Conservation (phyloP, 805 yeast species). For the Starmerella sirachaensis region DNA sequence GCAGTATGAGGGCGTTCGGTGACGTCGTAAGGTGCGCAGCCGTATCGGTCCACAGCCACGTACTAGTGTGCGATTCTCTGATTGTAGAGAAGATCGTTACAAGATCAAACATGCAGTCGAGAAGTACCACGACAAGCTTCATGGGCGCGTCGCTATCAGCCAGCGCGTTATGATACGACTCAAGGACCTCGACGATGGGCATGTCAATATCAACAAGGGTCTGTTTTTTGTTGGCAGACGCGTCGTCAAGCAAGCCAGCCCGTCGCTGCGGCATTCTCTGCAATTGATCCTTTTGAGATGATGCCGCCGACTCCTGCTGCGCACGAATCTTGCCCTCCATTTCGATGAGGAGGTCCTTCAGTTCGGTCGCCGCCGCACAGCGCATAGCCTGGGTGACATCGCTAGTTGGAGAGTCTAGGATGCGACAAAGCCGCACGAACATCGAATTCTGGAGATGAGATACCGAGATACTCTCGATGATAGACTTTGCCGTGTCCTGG, state of each 20-base stretch:
- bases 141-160: slow-evolving; percentile 7
- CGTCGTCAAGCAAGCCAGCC: slow-evolving; percentile 2
- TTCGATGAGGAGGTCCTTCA: slow-evolving; percentile 22
- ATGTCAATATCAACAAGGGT: background rate
- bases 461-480: slow-evolving; percentile 31
- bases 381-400: slow-evolving; percentile 28
- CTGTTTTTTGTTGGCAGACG: background rate
- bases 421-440: slow-evolving; percentile 25
- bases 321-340: background rate
- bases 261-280: slow-evolving; percentile 1
- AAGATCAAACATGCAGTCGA: slow-evolving; percentile 9
- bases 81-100: slow-evolving; percentile 2
- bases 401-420: slow-evolving; percentile 21
- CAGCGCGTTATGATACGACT: slow-evolving; percentile 8
- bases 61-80: slow-evolving; percentile 1
- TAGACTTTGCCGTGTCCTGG: slow-evolving; percentile 30
- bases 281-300: background rate
- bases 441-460: slow-evolving; percentile 33
- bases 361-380: slow-evolving; percentile 28
- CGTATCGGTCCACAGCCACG: slow-evolving; percentile 9
- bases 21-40: background rate
- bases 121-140: slow-evolving; percentile 6
- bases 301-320: background rate
- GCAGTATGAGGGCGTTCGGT: background rate
- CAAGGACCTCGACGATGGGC: slow-evolving; percentile 11